These are phyloP conservation scores for Xylariales sp. DNA, from an alignment of 2,329 filamentous ascomycete genomes.

Conservation along the genomic window DNA sequence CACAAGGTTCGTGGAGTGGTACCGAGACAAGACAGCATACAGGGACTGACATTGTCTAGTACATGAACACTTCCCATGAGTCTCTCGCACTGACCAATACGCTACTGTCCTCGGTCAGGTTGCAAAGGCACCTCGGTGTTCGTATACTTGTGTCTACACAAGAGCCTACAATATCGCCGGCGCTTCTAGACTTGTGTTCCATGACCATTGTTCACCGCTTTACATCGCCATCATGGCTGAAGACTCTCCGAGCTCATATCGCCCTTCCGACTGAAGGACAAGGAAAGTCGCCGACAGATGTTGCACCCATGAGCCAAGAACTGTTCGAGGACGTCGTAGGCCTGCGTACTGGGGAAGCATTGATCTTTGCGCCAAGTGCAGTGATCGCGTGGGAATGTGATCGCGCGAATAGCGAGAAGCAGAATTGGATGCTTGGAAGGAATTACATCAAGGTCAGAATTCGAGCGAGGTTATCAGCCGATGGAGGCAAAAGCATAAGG, in stretches of 20 bases:
- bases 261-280: slow-evolving; percentile 23
- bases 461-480: slow-evolving; percentile 36
- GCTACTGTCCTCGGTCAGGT: slow-evolving; percentile 58
- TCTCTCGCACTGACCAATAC: slow-evolving; percentile 55
- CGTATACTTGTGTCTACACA: slow-evolving; percentile 71
- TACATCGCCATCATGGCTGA: slow-evolving; percentile 59
- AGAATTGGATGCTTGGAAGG: slow-evolving; percentile 13
- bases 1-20: no score
- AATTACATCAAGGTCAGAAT: slow-evolving; percentile 35
- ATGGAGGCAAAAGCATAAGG: slow-evolving; percentile 43
- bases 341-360: slow-evolving; percentile 39
- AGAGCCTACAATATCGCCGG: slow-evolving; percentile 66
- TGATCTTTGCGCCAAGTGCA: slow-evolving; percentile 42
- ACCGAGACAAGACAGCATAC: no score
- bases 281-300: slow-evolving; percentile 10
- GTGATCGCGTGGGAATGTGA: slow-evolving; percentile 26
- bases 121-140: slow-evolving; percentile 65
- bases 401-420: not conserved
- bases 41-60: no score
- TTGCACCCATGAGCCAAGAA: slow-evolving; percentile 23
- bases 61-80: slow-evolving; percentile 55
- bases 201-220: slow-evolving; percentile 72
- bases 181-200: slow-evolving; percentile 66
- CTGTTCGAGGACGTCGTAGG: slow-evolving; percentile 39
- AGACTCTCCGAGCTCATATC: slow-evolving; percentile 38